phyloP scores from a whole-genome alignment of 805 yeast species.

The Wickerhamiella bombiphila region DNA sequence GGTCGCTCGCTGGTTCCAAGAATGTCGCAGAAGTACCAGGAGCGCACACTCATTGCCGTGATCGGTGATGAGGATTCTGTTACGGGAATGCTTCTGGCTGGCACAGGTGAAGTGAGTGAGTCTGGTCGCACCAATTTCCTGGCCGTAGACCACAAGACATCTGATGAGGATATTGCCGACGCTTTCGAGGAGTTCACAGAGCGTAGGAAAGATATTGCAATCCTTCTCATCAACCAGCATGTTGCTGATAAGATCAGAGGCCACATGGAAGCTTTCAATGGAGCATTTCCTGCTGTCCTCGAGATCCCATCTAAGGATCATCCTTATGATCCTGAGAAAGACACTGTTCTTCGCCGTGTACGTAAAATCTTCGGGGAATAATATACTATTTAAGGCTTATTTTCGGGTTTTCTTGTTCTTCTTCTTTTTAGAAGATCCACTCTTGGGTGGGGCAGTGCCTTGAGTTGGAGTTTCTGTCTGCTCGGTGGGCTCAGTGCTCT shows the following conservation, averaged over 20 bases:
- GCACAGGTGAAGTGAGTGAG: conserved; percentile 68
- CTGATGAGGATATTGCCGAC: conserved; percentile 56
- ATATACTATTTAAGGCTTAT: conserved; percentile 4
- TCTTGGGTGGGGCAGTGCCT: neutral
- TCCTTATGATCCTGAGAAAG: conserved; percentile 98
- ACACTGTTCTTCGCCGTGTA: conserved; percentile 84
- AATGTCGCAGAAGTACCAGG: conserved; percentile 31
- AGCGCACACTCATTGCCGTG: conserved; percentile 77
- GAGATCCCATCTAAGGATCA: conserved; percentile 98
- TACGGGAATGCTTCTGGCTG: conserved; percentile 90
- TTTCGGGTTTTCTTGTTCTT: conserved; percentile 15
- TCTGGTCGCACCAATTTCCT: conserved; percentile 64
- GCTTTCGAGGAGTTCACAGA: conserved; percentile 65
- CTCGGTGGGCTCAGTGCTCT: conserved; percentile 1
- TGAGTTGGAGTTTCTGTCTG: neutral
- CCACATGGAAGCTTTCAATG: conserved; percentile 66
- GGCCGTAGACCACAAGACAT: conserved; percentile 66
- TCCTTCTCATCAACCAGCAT: conserved; percentile 84
- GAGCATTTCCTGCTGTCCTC: conserved; percentile 89
- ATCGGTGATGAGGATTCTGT: conserved; percentile 97
- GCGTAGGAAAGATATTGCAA: conserved; percentile 78
- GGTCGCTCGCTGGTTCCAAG: neutral
- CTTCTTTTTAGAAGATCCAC: conserved; percentile 8
- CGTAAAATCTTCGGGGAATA: conserved; percentile 90
- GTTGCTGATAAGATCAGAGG: conserved; percentile 80